Conservation (phyloP, 106 monocot species). For the Platanthera guangdongensis region DNA sequence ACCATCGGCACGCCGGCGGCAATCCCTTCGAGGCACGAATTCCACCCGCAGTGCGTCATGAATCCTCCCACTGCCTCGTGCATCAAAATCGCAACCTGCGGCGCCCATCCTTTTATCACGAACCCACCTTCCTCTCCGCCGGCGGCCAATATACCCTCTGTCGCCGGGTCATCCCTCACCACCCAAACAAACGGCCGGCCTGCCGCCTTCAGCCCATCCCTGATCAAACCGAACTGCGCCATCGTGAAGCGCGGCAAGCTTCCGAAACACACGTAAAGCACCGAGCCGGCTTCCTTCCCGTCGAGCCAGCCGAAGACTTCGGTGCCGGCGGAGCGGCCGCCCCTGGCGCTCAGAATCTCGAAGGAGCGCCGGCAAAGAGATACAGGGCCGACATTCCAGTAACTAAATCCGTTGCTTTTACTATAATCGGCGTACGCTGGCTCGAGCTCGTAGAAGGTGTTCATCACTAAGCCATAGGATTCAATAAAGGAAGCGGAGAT, state of each 20-base stretch:
- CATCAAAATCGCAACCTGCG: conserved; percentile 15
- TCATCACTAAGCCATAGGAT: conserved; percentile 24
- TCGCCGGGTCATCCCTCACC: neutral
- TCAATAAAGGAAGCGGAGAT: neutral
- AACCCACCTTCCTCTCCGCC: conserved; percentile 5
- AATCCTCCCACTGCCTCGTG: conserved; percentile 33
- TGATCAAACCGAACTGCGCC: conserved; percentile 29
- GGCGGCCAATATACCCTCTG: neutral
- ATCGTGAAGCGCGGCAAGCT: conserved; percentile 28
- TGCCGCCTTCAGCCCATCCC: conserved; percentile 15
- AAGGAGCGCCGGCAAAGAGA: neutral
- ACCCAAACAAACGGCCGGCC: conserved; percentile 19
- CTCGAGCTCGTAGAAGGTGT: conserved; percentile 25
- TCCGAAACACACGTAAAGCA: conserved; percentile 44
- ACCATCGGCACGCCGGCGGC: conserved; percentile 1
- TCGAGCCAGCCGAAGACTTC: conserved; percentile 27
- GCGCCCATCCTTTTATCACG: conserved; percentile 23
- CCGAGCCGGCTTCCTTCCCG: conserved; percentile 15
- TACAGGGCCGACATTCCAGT: conserved; percentile 19
- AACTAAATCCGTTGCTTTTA: neutral
- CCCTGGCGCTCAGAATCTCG: neutral
- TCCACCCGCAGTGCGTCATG: conserved; percentile 7
- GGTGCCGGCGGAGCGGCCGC: neutral
- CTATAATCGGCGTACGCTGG: conserved; percentile 1
- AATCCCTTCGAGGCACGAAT: neutral